These are phyloP conservation scores for Brettanomyces custersianus DNA, from an alignment of 805 yeast genomes.

Conservation along the genomic window DNA sequence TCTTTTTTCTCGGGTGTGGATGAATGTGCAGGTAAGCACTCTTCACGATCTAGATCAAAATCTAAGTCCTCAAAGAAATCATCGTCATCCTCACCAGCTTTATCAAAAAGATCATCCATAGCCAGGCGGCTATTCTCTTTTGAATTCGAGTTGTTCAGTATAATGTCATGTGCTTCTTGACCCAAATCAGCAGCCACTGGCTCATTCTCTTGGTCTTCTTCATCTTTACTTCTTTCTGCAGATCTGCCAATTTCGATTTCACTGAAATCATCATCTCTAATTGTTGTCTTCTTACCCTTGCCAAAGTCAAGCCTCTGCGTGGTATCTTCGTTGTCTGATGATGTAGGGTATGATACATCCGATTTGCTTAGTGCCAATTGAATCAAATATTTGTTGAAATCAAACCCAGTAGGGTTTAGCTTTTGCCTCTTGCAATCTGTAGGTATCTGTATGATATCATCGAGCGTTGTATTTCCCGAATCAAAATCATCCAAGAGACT, in stretches of 20 bases:
- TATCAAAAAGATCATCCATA: constrained; percentile 3
- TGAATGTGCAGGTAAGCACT: no score
- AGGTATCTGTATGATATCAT: constrained; percentile 14
- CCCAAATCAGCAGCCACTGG: constrained; percentile 23
- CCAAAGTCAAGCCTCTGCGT: constrained; percentile 16
- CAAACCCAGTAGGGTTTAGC: constrained; percentile 10
- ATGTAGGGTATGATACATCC: constrained; percentile 2
- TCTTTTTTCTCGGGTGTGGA: no score
- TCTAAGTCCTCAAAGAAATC: constrained; percentile 6
- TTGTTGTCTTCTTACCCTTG: constrained; percentile 9
- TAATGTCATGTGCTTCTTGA: neutral
- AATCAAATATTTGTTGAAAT: constrained; percentile 21
- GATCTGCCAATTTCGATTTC: constrained; percentile 3
- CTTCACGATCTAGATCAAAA: no score
- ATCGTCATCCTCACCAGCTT: constrained; percentile 2
- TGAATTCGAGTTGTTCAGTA: constrained; percentile 3
- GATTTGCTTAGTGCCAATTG: constrained; percentile 8
- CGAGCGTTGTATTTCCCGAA: constrained; percentile 16
- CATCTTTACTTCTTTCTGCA: constrained; percentile 4
- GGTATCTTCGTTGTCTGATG: neutral
- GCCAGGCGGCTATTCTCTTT: constrained; percentile 3
- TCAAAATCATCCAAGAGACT: constrained; percentile 23
- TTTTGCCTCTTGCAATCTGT: constrained; percentile 1
- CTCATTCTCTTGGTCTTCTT: constrained; percentile 6
- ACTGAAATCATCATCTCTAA: constrained; percentile 4